Evolutionary conservation across 805 yeast species (phyloP), one percentile per base, ranked within the genome.

Genomic region (Clavispora phyllophila): DNA sequence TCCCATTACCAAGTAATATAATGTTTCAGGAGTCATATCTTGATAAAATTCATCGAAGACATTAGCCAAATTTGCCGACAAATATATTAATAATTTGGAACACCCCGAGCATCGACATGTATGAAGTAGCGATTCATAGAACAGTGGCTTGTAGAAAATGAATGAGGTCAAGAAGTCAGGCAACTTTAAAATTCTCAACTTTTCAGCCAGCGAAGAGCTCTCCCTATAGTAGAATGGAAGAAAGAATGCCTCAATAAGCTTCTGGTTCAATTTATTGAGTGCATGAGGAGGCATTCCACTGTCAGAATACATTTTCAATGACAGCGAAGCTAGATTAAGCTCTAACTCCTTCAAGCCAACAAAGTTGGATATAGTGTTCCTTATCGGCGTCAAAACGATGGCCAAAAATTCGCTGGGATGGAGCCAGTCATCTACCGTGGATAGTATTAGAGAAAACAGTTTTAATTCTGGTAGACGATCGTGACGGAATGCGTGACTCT

Each of bases 91-190:
- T 4, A 62, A 60, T 19, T 46, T 18, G n/a, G 54, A 54, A 44
- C 72, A 66, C 8, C 72, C 72, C 54, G 56, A 48, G 42, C 72
- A 66, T 41, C 47, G 50, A 44, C 72, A 66, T 12, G 70, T 63
- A 48, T 66, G 70, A 24, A 66, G 46, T 18, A 65, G 53, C 9
- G 63, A 56, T 45, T 60, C 59, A 47, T 54, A 60, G 40, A 66
- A 66, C 41, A 59, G 62, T 10, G 69, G 68, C 41, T 64, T 62
- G 42, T 66, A 66, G 50, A 63, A 66, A 18, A 65, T 51, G 48
- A 65, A 65, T 7, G 68, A 60, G 5, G 68, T 63, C 29, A 65
- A 51, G 38, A 65, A 65, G 45, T 66, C 70, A 5, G 66, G 65
- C 14, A 65, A 40, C 42, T 59, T 64, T 35, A 65, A 46, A 5